Percentiles rank a stretch among this genome's conserved stretches.
Evolutionary conservation across 352 stramenopile genomes (phyloP).

Genomic region (Globisporangium yorkense): DNA sequence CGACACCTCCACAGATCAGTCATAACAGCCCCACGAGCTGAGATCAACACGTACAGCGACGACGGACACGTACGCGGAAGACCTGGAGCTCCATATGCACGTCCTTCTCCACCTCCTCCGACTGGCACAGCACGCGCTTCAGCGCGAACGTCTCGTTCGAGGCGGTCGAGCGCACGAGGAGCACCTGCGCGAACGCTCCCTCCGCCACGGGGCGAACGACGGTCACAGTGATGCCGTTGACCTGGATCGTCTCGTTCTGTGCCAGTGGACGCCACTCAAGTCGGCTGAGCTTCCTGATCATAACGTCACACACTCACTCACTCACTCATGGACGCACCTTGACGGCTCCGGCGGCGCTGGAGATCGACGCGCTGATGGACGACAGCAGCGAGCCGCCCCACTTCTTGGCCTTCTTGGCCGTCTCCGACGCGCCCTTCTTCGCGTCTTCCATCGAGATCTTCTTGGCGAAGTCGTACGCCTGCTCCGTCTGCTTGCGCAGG

Average conservation of each 20-base stretch:
- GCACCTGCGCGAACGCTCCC: slow-evolving; percentile 72
- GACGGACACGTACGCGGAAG: slow-evolving; percentile 37
- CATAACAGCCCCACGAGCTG: neutral
- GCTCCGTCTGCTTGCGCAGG: slow-evolving; percentile 78
- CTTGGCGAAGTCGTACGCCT: slow-evolving; percentile 85
- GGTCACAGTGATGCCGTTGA: slow-evolving; percentile 62
- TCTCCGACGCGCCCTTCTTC: slow-evolving; percentile 75
- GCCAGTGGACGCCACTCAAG: no score
- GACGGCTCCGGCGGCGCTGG: slow-evolving; percentile 43
- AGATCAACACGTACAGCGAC: no score
- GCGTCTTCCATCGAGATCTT: slow-evolving; percentile 85
- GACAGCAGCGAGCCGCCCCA: slow-evolving; percentile 79
- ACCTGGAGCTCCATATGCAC: slow-evolving; percentile 77
- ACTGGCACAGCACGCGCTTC: slow-evolving; percentile 81
- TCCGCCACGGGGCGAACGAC: slow-evolving; percentile 70
- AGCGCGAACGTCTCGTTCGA: slow-evolving; percentile 74
- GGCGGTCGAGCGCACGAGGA: slow-evolving; percentile 63
- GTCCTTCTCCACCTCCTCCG: slow-evolving; percentile 69
- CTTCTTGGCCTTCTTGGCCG: slow-evolving; percentile 86
- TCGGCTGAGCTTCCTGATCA: no score
- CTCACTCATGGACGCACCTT: slow-evolving; percentile 27
- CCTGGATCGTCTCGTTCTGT: slow-evolving; percentile 72
- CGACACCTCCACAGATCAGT: neutral
- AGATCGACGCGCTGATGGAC: slow-evolving; percentile 72
- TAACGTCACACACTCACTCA: neutral